Evolutionary conservation across 192 early-diverging fungal genomes (phyloP).

Genomic region (Linnemannia elongata): DNA sequence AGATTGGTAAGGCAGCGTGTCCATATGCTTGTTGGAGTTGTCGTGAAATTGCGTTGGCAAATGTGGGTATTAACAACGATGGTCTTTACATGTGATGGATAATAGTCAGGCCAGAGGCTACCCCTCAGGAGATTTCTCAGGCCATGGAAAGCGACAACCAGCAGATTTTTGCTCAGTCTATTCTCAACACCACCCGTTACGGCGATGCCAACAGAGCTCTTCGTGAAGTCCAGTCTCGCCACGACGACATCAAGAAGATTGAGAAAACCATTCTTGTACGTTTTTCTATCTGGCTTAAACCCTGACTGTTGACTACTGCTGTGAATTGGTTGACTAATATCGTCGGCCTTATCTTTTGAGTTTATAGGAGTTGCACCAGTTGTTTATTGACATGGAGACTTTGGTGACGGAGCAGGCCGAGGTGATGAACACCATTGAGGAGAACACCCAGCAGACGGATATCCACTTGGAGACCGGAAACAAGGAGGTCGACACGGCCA

Average conservation of each 20-base stretch:
- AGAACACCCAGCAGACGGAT: slow-evolving; percentile 73
- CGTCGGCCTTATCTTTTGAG: background rate
- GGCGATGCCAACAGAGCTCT: slow-evolving; percentile 81
- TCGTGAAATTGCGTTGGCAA: background rate
- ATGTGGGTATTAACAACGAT: background rate
- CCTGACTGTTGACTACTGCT: background rate
- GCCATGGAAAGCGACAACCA: slow-evolving; percentile 82
- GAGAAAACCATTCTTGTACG: slow-evolving; percentile 88
- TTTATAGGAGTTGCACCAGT: slow-evolving; percentile 83
- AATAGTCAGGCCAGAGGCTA: slow-evolving; percentile 86
- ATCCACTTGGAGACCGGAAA: slow-evolving; percentile 78
- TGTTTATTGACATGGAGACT: slow-evolving; percentile 92
- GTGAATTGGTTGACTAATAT: background rate
- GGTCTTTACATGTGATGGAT: background rate
- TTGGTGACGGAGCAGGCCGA: slow-evolving; percentile 85
- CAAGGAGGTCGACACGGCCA: slow-evolving; percentile 70
- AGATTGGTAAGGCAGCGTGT: slow-evolving; percentile 72
- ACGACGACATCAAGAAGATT: slow-evolving; percentile 89
- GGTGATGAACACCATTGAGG: slow-evolving; percentile 79
- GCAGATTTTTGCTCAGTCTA: slow-evolving; percentile 87
- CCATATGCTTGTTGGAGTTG: background rate
- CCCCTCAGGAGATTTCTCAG: slow-evolving; percentile 82
- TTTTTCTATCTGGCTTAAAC: background rate
- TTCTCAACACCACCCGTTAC: slow-evolving; percentile 77
- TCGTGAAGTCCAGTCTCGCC: slow-evolving; percentile 86